Percentiles rank a stretch among this genome's conserved stretches.
These are phyloP conservation scores for Solanum clarkiae DNA, from an alignment of 257 asterid species.

Conservation along the genomic window DNA sequence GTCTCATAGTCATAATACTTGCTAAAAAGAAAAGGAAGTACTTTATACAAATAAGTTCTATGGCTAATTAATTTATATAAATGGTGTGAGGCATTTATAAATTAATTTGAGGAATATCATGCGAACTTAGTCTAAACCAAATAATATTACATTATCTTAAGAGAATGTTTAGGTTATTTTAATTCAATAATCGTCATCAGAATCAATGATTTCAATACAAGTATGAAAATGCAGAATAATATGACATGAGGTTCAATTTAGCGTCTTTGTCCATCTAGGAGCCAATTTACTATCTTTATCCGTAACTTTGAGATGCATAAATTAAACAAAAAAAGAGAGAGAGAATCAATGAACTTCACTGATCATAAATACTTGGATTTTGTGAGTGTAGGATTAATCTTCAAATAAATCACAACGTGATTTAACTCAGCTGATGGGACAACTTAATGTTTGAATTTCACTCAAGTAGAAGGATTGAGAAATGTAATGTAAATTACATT, in stretches of 20 bases:
- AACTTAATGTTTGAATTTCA: neutral
- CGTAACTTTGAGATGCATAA: rapidly evolving
- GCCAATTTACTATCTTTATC: neutral
- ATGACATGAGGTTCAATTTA: too few species aligned
- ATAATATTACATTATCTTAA: neutral
- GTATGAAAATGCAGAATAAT: neutral
- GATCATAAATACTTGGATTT: neutral
- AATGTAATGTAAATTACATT: neutral
- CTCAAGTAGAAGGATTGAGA: neutral
- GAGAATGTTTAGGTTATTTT: neutral
- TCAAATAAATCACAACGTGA: neutral
- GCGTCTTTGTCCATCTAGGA: too few species aligned
- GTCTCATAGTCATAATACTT: neutral
- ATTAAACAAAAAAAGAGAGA: neutral
- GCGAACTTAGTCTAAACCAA: neutral
- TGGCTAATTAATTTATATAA: neutral
- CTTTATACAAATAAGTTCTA: neutral
- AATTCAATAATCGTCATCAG: neutral
- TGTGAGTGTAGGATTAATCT: neutral
- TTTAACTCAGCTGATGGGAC: too few species aligned
- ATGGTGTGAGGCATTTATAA: neutral
- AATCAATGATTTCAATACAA: neutral
- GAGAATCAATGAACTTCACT: neutral
- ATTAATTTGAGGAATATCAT: neutral
- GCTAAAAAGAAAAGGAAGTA: neutral